These are phyloP conservation scores for Talaromyces borbonicus DNA, from an alignment of 495 filamentous ascomycete genomes.

Conservation along the genomic window DNA sequence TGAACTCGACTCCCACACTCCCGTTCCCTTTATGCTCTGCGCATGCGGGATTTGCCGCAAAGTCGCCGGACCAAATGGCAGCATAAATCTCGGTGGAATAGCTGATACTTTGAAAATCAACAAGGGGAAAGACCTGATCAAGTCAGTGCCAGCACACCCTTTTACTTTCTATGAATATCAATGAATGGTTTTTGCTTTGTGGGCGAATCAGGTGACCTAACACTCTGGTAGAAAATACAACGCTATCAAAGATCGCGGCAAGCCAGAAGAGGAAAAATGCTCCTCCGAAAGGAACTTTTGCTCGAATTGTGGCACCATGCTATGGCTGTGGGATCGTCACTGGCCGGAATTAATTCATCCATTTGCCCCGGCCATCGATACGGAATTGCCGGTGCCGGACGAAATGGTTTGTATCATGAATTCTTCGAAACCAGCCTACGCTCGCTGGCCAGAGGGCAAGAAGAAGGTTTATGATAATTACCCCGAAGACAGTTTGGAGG, in stretches of 20 bases:
- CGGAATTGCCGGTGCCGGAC: constrained; percentile 38
- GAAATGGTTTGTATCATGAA: constrained; percentile 45
- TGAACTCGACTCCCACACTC: constrained; percentile 39
- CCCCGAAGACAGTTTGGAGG: constrained; percentile 35
- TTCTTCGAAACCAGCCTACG: constrained; percentile 40
- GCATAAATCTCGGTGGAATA: constrained; percentile 43
- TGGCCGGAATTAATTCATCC: constrained; percentile 50
- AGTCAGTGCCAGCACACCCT: constrained; percentile 24
- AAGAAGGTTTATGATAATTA: constrained; percentile 37
- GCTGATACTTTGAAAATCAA: constrained; percentile 35
- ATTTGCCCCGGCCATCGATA: constrained; percentile 48
- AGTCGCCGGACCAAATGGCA: constrained; percentile 37
- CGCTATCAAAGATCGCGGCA: constrained; percentile 42
- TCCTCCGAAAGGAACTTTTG: constrained; percentile 44
- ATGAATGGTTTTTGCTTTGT: too few species aligned
- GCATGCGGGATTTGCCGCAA: constrained; percentile 50
- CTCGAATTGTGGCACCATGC: constrained; percentile 41
- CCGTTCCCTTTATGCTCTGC: constrained; percentile 47
- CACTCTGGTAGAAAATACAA: constrained; percentile 34
- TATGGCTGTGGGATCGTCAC: constrained; percentile 38
- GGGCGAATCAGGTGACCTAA: too few species aligned
- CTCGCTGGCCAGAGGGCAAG: constrained; percentile 41
- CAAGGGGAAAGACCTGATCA: constrained; percentile 40
- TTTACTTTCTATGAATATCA: too few species aligned
- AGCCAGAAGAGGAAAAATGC: constrained; percentile 27